These are phyloP conservation scores for Penicillium bovifimosum DNA, from an alignment of 495 filamentous ascomycete genomes.

Conservation along the genomic window DNA sequence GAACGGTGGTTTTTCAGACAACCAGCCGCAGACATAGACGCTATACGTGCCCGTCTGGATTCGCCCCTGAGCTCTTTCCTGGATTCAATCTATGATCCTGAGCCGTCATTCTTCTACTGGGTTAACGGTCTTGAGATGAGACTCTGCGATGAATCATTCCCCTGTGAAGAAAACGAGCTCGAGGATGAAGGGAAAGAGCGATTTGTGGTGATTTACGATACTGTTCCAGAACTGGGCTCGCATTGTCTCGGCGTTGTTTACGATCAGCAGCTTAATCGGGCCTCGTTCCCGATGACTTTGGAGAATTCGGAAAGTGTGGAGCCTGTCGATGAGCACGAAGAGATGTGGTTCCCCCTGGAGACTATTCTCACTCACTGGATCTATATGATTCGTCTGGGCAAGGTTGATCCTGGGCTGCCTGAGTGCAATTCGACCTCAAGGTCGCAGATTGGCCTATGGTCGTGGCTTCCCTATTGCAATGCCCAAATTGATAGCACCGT, in stretches of 20 bases:
- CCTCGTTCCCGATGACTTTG: constrained; percentile 10
- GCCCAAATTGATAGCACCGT: constrained; percentile 16
- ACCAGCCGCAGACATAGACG: constrained; percentile 2
- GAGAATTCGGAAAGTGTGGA: constrained; percentile 11
- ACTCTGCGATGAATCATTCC: constrained; percentile 5
- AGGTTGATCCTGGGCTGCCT: constrained; percentile 7
- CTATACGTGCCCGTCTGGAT: constrained; percentile 17
- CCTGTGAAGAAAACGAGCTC: constrained; percentile 12
- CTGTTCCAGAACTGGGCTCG: constrained; percentile 1
- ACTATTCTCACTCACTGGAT: constrained; percentile 38
- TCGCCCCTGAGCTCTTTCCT: constrained; percentile 25
- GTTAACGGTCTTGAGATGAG: constrained; percentile 7
- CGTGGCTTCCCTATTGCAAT: constrained; percentile 14
- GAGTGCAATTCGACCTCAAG: background rate
- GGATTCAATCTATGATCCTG: constrained; percentile 15
- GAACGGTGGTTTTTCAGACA: background rate
- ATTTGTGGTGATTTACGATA: constrained; percentile 16
- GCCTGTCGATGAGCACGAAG: constrained; percentile 15
- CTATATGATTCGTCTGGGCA: constrained; percentile 24
- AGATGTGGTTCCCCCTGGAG: constrained; percentile 35
- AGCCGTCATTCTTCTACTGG: constrained; percentile 23
- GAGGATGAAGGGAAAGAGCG: constrained; percentile 10
- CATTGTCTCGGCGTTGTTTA: constrained; percentile 19
- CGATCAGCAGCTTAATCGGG: constrained; percentile 14
- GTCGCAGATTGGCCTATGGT: constrained; percentile 11